Evolutionary conservation across 2,329 filamentous ascomycete species (phyloP).

Genomic region (Penicillium nordicum): DNA sequence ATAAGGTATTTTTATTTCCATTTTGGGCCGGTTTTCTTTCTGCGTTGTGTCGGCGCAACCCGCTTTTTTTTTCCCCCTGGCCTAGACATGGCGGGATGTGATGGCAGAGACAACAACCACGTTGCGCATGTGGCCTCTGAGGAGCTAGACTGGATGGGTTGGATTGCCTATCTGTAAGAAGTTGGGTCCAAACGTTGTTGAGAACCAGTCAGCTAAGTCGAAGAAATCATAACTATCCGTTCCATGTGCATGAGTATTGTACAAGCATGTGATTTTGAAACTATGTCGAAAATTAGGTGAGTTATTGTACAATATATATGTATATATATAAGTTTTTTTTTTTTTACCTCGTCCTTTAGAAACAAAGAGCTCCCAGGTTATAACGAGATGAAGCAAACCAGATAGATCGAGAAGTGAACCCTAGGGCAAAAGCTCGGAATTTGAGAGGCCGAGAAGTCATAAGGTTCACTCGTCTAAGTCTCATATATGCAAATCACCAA

Average conservation of each 20-base stretch:
- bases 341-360: neutral
- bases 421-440: neutral
- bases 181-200: constrained; percentile 7
- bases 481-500: neutral
- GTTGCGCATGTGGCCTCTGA: constrained; percentile 13
- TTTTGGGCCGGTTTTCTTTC: neutral
- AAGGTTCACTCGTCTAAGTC: neutral
- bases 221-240: neutral
- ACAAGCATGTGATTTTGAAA: constrained; percentile 4
- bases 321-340: neutral
- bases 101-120: constrained; percentile 20
- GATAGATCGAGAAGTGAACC: neutral
- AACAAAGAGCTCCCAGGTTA: neutral
- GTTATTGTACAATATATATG: neutral
- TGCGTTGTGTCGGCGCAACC: constrained; percentile 8
- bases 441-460: neutral
- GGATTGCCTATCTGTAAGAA: neutral
- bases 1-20: neutral
- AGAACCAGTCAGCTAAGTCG: neutral
- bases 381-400: neutral
- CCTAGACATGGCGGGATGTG: constrained; percentile 10
- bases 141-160: constrained; percentile 10
- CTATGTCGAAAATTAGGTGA: neutral
- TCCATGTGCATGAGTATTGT: neutral
- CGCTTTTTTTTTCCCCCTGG: constrained; percentile 8